A percentile compares a stretch with the other conserved stretches of the same genome.
Conservation (phyloP, 2,329 filamentous ascomycete genomes). For the Aspergillus pseudonomiae region DNA sequence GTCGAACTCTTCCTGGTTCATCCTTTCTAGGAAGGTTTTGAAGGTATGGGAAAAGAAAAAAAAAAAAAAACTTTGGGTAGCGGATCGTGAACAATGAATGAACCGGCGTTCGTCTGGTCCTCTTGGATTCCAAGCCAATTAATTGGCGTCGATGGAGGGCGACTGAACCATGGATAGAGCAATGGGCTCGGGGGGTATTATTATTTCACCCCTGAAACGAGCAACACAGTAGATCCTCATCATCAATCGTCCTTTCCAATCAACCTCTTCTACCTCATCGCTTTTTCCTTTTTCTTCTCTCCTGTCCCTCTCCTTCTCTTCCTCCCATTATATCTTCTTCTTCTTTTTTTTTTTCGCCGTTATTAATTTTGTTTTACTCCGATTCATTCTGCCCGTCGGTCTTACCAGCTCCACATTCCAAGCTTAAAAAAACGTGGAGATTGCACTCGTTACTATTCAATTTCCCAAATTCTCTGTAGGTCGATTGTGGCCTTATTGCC, state of each 20-base stretch:
- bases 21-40: not conserved
- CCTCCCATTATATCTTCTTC: not conserved
- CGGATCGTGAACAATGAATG: not conserved
- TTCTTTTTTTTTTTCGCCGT: not conserved
- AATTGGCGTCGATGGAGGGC: not conserved
- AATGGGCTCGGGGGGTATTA: conserved; percentile 9
- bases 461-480: conserved; percentile 4
- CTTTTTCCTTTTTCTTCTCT: conserved; percentile 9
- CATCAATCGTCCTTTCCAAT: conserved; percentile 15
- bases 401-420: conserved; percentile 4
- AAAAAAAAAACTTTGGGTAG: not conserved
- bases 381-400: not conserved
- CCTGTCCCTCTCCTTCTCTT: conserved; percentile 3
- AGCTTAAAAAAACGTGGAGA: conserved; percentile 2
- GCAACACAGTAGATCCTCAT: conserved; percentile 28
- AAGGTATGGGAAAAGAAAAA: not conserved
- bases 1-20: not conserved
- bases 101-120: not conserved
- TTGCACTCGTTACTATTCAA: conserved; percentile 1
- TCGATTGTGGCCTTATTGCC: conserved; percentile 9
- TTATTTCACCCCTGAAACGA: conserved; percentile 29
- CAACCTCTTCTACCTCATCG: conserved; percentile 3
- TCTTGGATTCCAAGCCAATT: not conserved
- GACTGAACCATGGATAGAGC: not conserved
- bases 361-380: not conserved